A percentile compares a stretch with the other conserved stretches of the same genome.
phyloP scores from a whole-genome alignment of 1,139 yeast species.

The Lodderomyces jiufengensis region DNA sequence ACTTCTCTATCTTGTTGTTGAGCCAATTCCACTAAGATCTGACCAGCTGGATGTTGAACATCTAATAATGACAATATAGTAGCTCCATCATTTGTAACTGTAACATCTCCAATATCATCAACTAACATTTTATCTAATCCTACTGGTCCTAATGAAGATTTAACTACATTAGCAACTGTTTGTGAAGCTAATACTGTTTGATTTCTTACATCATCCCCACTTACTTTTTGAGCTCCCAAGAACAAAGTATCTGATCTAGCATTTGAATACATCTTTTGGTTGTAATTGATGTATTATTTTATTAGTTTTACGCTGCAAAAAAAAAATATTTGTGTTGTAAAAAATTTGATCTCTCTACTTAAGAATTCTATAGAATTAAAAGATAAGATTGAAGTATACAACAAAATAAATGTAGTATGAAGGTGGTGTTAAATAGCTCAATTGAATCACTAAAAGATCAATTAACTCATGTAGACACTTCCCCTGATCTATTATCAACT shows the following conservation, averaged over 20 bases:
- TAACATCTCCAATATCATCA: conserved; percentile 98
- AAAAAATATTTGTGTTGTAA: too few species aligned
- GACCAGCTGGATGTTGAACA: conserved; percentile 99
- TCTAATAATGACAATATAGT: conserved; percentile 87
- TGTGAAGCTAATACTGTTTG: conserved; percentile 95
- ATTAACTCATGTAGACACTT: too few species aligned
- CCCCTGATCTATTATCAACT: too few species aligned
- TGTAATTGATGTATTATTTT: not conserved
- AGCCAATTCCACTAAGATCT: conserved; percentile 92
- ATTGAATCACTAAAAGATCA: too few species aligned
- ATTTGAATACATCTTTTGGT: conserved; percentile 40
- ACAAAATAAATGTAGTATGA: too few species aligned
- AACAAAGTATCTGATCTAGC: conserved; percentile 90
- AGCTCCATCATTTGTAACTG: conserved; percentile 98
- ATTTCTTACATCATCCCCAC: conserved; percentile 95
- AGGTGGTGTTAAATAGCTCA: too few species aligned
- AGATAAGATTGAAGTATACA: too few species aligned
- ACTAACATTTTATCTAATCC: conserved; percentile 98
- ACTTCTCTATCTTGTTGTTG: conserved; percentile 99
- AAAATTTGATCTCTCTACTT: too few species aligned
- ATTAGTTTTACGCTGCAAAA: not conserved
- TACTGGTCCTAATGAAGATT: conserved; percentile 95
- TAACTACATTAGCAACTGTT: conserved; percentile 96
- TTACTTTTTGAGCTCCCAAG: conserved; percentile 91
- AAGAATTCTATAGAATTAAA: too few species aligned